Percentiles rank a stretch among this genome's conserved stretches.
Evolutionary conservation across 2,329 filamentous ascomycete species (phyloP).

Genomic region (Trichoderma endophyticum): DNA sequence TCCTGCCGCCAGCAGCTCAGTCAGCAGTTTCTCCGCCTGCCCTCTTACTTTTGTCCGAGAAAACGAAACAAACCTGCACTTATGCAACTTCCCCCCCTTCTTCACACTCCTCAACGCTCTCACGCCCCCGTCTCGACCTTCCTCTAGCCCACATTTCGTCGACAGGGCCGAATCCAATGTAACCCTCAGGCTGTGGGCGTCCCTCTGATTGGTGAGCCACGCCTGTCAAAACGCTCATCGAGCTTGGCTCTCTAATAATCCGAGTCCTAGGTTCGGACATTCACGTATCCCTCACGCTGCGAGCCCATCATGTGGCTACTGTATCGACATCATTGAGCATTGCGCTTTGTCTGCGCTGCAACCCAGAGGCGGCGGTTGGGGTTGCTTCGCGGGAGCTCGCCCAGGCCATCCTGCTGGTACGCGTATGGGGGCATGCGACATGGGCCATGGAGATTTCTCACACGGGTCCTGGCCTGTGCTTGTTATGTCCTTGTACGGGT

Average conservation of each 20-base stretch:
- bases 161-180: constrained; percentile 14
- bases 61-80: not conserved
- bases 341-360: not conserved
- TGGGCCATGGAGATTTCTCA: not conserved
- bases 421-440: not conserved
- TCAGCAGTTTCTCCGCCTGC: not conserved
- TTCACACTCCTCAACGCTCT: not conserved
- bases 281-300: not conserved
- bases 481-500: not conserved
- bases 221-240: constrained; percentile 7
- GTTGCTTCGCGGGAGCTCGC: constrained; percentile 2
- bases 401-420: not conserved
- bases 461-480: not conserved
- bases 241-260: not conserved
- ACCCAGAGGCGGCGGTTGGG: not conserved
- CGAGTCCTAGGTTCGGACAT: not conserved
- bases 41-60: not conserved
- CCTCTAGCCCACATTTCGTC: not conserved
- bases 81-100: not conserved
- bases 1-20: not conserved
- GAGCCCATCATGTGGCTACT: not conserved
- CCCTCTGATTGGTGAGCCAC: not conserved
- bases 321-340: constrained; percentile 7
- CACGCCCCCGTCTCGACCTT: not conserved
- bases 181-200: constrained; percentile 3